These are phyloP conservation scores for Gnaphalium uliginosum DNA, from an alignment of 129 eudicot genomes.

Conservation along the genomic window DNA sequence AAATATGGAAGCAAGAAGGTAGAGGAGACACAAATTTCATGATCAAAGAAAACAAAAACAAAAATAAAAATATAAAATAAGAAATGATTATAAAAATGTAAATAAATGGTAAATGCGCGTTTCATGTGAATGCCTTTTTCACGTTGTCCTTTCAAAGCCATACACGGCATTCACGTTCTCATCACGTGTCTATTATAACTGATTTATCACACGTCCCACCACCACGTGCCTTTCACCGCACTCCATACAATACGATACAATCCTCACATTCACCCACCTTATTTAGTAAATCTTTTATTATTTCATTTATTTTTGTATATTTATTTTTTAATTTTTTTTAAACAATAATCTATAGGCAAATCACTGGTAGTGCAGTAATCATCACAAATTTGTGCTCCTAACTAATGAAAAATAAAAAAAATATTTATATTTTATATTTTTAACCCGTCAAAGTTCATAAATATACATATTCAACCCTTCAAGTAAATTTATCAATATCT, in stretches of 20 bases:
- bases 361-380: too few species aligned
- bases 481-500: too few species aligned
- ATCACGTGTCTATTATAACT: conserved; percentile 42
- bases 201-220: conserved; percentile 42
- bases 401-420: too few species aligned
- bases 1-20: background rate
- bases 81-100: background rate
- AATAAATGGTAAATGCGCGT: conserved; percentile 15
- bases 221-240: conserved; percentile 38
- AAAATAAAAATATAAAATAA: background rate
- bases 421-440: too few species aligned
- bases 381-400: too few species aligned
- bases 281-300: too few species aligned
- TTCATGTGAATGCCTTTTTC: conserved; percentile 41
- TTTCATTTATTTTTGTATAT: too few species aligned
- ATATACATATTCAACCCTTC: too few species aligned
- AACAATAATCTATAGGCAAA: too few species aligned
- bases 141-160: conserved; percentile 32
- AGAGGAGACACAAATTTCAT: background rate
- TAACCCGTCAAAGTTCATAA: too few species aligned
- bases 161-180: conserved; percentile 47
- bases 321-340: too few species aligned
- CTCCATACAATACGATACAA: background rate
- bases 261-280: background rate
- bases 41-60: background rate